Evolutionary conservation across 2,329 filamentous ascomycete species (phyloP).

Genomic region (Penicillium italicum): DNA sequence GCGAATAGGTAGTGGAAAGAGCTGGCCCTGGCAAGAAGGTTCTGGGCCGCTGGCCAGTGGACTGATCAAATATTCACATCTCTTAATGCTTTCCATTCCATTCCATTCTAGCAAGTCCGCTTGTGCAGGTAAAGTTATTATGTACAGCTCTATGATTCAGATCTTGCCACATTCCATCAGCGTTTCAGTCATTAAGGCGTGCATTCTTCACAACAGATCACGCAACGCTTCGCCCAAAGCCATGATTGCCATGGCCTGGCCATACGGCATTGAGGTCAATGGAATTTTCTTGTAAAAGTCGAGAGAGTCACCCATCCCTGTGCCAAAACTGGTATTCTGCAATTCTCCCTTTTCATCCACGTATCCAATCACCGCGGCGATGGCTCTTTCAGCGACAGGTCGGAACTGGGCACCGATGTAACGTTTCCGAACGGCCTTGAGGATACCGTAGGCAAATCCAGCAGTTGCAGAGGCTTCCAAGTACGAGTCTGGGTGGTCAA

Average conservation of each 20-base stretch:
- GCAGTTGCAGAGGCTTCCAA: conserved; percentile 74
- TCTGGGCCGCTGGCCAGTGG: conserved; percentile 38
- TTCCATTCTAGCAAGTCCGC: not conserved
- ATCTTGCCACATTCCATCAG: not conserved
- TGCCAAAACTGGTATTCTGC: conserved; percentile 72
- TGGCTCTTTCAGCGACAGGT: conserved; percentile 60
- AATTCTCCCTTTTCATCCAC: conserved; percentile 67
- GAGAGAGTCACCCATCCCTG: conserved; percentile 68
- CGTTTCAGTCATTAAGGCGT: not conserved
- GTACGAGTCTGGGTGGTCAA: conserved; percentile 71
- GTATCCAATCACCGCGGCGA: conserved; percentile 63
- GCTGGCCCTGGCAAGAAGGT: conserved; percentile 38
- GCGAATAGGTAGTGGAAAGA: conserved; percentile 38
- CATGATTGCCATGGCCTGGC: conserved; percentile 82
- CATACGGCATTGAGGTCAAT: conserved; percentile 77
- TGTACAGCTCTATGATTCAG: conserved; percentile 4
- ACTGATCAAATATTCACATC: conserved; percentile 2
- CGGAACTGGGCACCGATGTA: conserved; percentile 64
- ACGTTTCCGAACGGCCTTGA: conserved; percentile 67
- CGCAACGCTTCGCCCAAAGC: conserved; percentile 70
- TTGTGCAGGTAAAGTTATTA: not conserved
- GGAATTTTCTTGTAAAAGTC: conserved; percentile 76
- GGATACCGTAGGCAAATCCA: conserved; percentile 74
- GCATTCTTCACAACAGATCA: conserved; percentile 47
- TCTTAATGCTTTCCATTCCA: not conserved